Percentiles rank a stretch among this genome's conserved stretches.
Conservation (phyloP, 495 filamentous ascomycete genomes). For the Neohortaea acidophila region DNA sequence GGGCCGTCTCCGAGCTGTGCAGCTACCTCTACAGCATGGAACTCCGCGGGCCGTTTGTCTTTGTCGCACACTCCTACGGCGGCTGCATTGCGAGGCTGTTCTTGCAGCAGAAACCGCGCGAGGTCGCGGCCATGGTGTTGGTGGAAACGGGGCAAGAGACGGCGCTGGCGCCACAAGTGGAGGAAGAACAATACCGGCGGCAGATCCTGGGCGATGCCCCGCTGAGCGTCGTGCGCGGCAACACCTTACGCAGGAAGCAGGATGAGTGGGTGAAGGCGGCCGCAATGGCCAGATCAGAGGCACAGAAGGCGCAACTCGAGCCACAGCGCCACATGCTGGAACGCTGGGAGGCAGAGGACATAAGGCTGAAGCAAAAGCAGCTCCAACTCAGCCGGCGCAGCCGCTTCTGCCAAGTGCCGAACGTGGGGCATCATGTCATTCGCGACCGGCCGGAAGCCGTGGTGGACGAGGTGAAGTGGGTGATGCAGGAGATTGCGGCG, state of each 20-base stretch:
- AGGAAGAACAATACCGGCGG: constrained; percentile 27
- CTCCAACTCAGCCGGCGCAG: constrained; percentile 27
- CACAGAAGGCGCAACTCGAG: constrained; percentile 14
- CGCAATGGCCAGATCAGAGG: constrained; percentile 22
- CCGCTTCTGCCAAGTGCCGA: constrained; percentile 28
- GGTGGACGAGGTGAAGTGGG: constrained; percentile 34
- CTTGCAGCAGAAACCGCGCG: constrained; percentile 24
- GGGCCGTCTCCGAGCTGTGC: neutral
- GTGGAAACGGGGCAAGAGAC: constrained; percentile 29
- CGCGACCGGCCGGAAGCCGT: constrained; percentile 34
- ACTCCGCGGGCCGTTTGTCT: constrained; percentile 26
- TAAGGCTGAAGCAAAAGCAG: constrained; percentile 33
- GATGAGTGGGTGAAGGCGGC: constrained; percentile 24
- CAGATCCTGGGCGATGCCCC: constrained; percentile 25
- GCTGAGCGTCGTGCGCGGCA: constrained; percentile 29
- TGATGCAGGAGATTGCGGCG: constrained; percentile 16
- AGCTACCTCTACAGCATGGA: constrained; percentile 2
- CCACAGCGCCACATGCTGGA: constrained; percentile 21
- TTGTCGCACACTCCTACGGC: constrained; percentile 39
- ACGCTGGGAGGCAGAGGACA: constrained; percentile 27
- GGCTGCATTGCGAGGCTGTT: constrained; percentile 36
- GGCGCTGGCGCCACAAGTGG: constrained; percentile 19
- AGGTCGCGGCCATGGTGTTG: constrained; percentile 31
- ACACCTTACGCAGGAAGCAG: constrained; percentile 22
- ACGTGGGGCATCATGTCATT: constrained; percentile 36